Evolutionary conservation across 306 rosid species (phyloP).

Genomic region (barrel medic (Medicago truncatula)): MtrunA17r5.0-ANR NC_053046.1:40526501-40527000

Average conservation of each 20-base stretch:
- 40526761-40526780: background rate
- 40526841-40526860: background rate
- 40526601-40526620: slow-evolving; percentile 6
- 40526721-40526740: background rate
- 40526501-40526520: too few relatives aligned
- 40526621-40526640: slow-evolving; percentile 4
- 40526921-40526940: too few relatives aligned
- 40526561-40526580: background rate
- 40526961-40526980: too few relatives aligned
- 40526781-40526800: slow-evolving; percentile 19
- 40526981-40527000: too few relatives aligned
- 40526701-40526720: background rate
- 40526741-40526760: background rate
- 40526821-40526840: slow-evolving; percentile 19
- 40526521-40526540: slow-evolving; percentile 18
- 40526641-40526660: slow-evolving; percentile 26
- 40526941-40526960: too few relatives aligned
- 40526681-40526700: background rate
- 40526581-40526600: background rate
- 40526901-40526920: too few relatives aligned
- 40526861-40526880: background rate
- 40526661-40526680: slow-evolving; percentile 22
- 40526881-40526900: background rate
- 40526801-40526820: slow-evolving; percentile 49
- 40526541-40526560: slow-evolving; percentile 12